Evolutionary conservation across 805 yeast genomes (phyloP).

Genomic region (Spathaspora arborariae): DNA sequence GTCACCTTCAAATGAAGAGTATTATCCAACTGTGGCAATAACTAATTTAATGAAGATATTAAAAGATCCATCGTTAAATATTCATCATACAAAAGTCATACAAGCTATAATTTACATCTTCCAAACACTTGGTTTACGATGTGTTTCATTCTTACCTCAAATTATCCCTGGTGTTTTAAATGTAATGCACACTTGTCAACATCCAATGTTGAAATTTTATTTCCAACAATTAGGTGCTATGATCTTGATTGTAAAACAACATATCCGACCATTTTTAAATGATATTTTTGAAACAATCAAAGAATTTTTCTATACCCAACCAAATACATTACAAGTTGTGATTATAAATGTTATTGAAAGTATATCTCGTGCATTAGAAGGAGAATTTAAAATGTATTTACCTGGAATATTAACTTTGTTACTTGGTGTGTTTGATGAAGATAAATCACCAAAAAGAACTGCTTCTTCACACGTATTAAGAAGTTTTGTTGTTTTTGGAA

Average conservation of each 20-base stretch:
- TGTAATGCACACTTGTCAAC: conserved; percentile 81
- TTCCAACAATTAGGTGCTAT: conserved; percentile 84
- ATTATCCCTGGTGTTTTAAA: conserved; percentile 83
- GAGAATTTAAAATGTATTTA: conserved; percentile 83
- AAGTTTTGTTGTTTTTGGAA: conserved; percentile 82
- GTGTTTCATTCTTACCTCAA: conserved; percentile 84
- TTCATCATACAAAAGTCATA: conserved; percentile 89
- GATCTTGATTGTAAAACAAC: conserved; percentile 80
- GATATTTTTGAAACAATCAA: conserved; percentile 72
- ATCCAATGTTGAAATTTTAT: conserved; percentile 77
- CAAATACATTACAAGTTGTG: conserved; percentile 61
- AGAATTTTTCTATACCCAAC: conserved; percentile 61
- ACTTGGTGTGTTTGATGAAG: conserved; percentile 72
- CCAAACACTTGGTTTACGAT: conserved; percentile 81
- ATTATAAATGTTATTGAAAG: conserved; percentile 79
- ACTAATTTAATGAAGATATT: conserved; percentile 78
- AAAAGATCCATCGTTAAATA: conserved; percentile 77
- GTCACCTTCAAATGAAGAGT: conserved; percentile 90
- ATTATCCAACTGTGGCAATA: conserved; percentile 92
- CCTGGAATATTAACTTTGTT: conserved; percentile 75
- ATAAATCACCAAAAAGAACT: conserved; percentile 54
- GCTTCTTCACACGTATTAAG: conserved; percentile 72
- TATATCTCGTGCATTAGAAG: conserved; percentile 80
- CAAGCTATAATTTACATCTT: conserved; percentile 91
- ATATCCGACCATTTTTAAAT: conserved; percentile 76